These are phyloP conservation scores for Xylaria intraflava DNA, from an alignment of 495 filamentous ascomycete genomes.

Conservation along the genomic window DNA sequence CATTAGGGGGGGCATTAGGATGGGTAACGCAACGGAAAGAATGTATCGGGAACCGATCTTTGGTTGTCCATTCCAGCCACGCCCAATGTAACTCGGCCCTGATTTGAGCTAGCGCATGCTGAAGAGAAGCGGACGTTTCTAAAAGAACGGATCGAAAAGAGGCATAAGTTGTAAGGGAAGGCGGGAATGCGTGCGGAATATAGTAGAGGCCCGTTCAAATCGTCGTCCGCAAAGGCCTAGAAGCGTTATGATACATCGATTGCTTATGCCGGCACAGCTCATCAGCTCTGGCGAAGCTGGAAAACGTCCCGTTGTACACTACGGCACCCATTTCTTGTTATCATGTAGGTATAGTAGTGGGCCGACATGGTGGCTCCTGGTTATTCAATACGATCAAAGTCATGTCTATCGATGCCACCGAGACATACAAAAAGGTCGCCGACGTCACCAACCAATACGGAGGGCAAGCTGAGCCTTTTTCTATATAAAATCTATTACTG, in stretches of 20 bases:
- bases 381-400: neutral
- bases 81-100: constrained; percentile 23
- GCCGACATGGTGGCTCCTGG: neutral
- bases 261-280: neutral
- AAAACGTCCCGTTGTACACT: neutral
- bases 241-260: neutral
- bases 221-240: neutral
- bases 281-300: neutral
- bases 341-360: neutral
- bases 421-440: constrained; percentile 3
- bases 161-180: constrained; percentile 4
- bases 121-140: constrained; percentile 8
- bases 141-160: constrained; percentile 13
- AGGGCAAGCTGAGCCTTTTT: neutral
- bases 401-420: constrained; percentile 5
- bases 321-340: too few relatives aligned
- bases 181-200: neutral
- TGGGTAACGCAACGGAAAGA: constrained; percentile 14
- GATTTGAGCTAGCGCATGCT: constrained; percentile 12
- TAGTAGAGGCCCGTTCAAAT: too few relatives aligned
- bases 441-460: neutral
- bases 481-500: neutral
- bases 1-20: neutral
- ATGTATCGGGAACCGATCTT: constrained; percentile 19
- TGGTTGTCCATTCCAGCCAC: constrained; percentile 24